Percentiles rank a stretch among this genome's conserved stretches.
phyloP scores from a whole-genome alignment of 352 stramenopile species.

The Pythium aquatile region DNA sequence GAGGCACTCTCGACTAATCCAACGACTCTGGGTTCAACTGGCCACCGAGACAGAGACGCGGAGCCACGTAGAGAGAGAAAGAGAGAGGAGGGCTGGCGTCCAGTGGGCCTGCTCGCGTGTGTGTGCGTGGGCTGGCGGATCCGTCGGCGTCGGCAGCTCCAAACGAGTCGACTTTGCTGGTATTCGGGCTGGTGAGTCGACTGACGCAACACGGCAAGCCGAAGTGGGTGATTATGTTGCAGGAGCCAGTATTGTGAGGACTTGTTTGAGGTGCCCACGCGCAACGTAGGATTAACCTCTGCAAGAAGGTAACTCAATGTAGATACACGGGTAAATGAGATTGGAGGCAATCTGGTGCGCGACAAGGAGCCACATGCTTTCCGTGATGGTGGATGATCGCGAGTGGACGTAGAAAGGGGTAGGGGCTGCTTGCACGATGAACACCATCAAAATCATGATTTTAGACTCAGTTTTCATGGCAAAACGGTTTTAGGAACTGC shows the following conservation, averaged over 20 bases:
- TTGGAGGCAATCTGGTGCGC: background rate
- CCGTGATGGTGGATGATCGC: background rate
- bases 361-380: background rate
- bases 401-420: background rate
- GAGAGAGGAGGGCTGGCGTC: background rate
- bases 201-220: constrained; percentile 23
- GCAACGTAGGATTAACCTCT: constrained; percentile 8
- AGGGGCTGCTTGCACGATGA: background rate
- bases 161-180: constrained; percentile 12
- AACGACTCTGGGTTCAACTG: background rate
- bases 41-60: background rate
- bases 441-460: too few relatives aligned
- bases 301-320: background rate
- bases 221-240: constrained; percentile 21
- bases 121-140: background rate
- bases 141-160: background rate
- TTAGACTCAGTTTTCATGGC: too few relatives aligned
- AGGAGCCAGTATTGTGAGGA: constrained; percentile 14
- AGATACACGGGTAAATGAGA: background rate
- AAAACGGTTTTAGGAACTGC: too few relatives aligned
- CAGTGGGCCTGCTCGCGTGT: background rate
- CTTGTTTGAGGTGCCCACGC: background rate
- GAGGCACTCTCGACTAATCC: background rate
- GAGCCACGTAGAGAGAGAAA: background rate
- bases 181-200: constrained; percentile 24